Base-by-base conservation (phyloP, 371 early-diverging fungal genomes). In the Umbelopsis sp. region DNA sequence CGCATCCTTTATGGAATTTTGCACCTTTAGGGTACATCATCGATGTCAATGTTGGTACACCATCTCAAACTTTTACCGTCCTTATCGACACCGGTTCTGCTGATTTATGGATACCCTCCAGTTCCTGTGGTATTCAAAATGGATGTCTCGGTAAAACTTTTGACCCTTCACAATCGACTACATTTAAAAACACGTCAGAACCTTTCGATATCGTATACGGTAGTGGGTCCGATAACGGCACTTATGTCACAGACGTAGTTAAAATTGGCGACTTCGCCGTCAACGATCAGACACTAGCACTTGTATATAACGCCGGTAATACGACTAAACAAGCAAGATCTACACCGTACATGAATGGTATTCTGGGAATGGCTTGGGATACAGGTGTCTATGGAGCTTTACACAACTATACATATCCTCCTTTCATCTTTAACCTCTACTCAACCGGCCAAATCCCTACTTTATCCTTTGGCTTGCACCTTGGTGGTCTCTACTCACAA, bases 61-160 rank as follows among this genome's bases (percentile, higher is more conserved):
- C 97, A 44, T 84, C 90, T 44, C 97, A 98, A 81, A 84, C 80
- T 4, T 98, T 98, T 83, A 89, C 88, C 18, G 97, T 97, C 25
- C 92, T 97, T 16, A 93, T 97, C 69, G 98, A 97, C 80, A 62
- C 62, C 4, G 81, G 82, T 20, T 90, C 89, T 63, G 71, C 83
- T 0, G 85, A 86, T 45, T 83, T 80, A 5, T 84, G 82, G 72
- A 53, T 83, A 45, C 79, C 83, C 24, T 79, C 80, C 2, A 50
- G 46, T 6, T 63, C 67, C 18, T 83, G 83, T 25, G 48, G 65
- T 22, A 12, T 41, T 0, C 6, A 45, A 5, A 22, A 29, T 8
- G 81, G 80, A 5, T 83, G 84, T 24, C 79, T 77, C 32, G 53
- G 73, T 16, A 52, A 71, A 4, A 84, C 79, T 14, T 92, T 84